Evolutionary conservation across 1,139 yeast species (phyloP), one percentile per base, ranked within the genome.

Genomic region (Scheffersomyces cryptocercus): DNA sequence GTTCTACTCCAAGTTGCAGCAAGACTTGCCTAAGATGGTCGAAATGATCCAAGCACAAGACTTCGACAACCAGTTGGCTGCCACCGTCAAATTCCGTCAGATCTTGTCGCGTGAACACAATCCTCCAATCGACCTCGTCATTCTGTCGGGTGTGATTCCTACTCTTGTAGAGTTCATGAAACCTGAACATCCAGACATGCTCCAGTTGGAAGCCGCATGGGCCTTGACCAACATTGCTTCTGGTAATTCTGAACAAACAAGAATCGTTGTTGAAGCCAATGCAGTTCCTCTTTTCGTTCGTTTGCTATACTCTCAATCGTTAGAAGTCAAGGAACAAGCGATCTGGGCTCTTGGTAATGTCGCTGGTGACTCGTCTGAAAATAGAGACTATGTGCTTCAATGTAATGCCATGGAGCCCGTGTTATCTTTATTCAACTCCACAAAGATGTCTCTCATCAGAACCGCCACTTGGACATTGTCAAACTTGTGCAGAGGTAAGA

Each of bases 331-430:
- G 67, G 99, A 93, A 65, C 99, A 93, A 72, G 98, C 98, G 15
- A 93, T 93, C 55, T 93, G 99, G 99, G 99, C 99, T 32, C 75
- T 93, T 56, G 99, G 99, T 68, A 95, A 93, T 65, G 97, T 93
- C 65, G 98, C 99, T 28, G 99, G 99, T 67, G 99, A 93, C 65
- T 88, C 96, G 15, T 79, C 97, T 13, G 77, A 77, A 43, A 89
- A 85, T 74, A 82, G 99, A 70, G 98, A 93, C 68, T 84, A 78
- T 56, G 99, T 93, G 35, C 77, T 93, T 56, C 71, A 77, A 37
- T 85, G 90, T 58, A 85, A 88, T 50, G 98, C 98, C 28, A 85
- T 93, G 85, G 85, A 81, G 48, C 97, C 97, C 7, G 88, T 93
- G 46, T 76, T 93, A 58, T 75, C 81, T 28, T 74, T 93, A 49